A percentile compares a stretch with the other conserved stretches of the same genome.
Evolutionary conservation across 2,329 filamentous ascomycete genomes (phyloP).

Genomic region (Lecanicillium sp.): DNA sequence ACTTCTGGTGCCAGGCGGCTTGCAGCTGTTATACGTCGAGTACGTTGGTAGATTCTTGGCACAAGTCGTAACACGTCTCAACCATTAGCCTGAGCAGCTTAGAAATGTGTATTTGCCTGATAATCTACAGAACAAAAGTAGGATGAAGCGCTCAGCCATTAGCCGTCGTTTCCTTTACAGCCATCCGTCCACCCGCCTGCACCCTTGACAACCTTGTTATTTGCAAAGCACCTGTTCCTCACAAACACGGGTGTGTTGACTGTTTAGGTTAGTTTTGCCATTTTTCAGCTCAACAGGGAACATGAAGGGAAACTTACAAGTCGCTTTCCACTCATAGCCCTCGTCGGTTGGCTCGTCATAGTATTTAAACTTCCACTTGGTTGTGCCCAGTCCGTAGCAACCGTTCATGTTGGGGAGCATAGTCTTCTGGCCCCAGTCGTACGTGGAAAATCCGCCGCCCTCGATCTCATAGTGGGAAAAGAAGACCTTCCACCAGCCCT

Average conservation of each 20-base stretch:
- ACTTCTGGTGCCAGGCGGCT: too few relatives aligned
- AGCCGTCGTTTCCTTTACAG: constrained; percentile 12
- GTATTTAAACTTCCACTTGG: constrained; percentile 19
- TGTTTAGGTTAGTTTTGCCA: too few relatives aligned
- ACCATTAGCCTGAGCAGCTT: too few relatives aligned
- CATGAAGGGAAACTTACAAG: too few relatives aligned
- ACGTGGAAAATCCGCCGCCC: constrained; percentile 18
- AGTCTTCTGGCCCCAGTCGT: constrained; percentile 17
- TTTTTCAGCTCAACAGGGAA: too few relatives aligned
- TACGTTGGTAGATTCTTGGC: too few relatives aligned
- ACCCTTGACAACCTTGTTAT: constrained; percentile 14
- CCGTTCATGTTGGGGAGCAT: constrained; percentile 12
- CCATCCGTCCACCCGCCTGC: constrained; percentile 12
- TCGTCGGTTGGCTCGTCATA: constrained; percentile 14
- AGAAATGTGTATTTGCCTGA: too few relatives aligned
- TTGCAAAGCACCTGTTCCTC: constrained; percentile 14
- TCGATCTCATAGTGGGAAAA: constrained; percentile 14
- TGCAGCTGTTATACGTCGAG: too few relatives aligned
- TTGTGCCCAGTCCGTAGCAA: constrained; percentile 13
- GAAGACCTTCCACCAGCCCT: constrained; percentile 14
- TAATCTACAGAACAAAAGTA: too few relatives aligned
- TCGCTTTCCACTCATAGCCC: constrained; percentile 16
- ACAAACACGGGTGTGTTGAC: constrained; percentile 16
- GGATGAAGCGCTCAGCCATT: too few relatives aligned
- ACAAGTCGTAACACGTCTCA: too few relatives aligned